These are phyloP conservation scores for Leccinum subrobustum DNA, from an alignment of 1,284 basidiomycete genomes.

Conservation along the genomic window DNA sequence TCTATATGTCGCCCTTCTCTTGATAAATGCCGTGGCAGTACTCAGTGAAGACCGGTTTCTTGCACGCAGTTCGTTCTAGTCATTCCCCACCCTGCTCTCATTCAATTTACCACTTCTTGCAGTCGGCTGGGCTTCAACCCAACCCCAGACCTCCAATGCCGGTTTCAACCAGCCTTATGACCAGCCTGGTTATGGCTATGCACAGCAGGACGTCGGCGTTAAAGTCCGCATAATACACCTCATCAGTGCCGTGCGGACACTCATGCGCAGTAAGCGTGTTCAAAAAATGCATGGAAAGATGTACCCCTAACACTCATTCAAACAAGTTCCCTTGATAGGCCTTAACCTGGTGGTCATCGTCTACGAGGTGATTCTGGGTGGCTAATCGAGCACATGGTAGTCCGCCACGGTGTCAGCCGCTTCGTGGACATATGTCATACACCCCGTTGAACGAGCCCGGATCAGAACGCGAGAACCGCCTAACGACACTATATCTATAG, in stretches of 20 bases:
- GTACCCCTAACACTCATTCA: constrained; percentile 15
- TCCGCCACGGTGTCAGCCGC: constrained; percentile 9
- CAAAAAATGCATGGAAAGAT: constrained; percentile 8
- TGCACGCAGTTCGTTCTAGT: constrained; percentile 71
- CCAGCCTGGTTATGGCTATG: constrained; percentile 53
- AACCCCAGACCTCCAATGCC: constrained; percentile 51
- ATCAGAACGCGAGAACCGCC: constrained; percentile 7
- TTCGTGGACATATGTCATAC: constrained; percentile 9
- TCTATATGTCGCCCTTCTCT: constrained; percentile 73
- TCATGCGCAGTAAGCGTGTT: constrained; percentile 81
- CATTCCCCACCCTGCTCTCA: constrained; percentile 4
- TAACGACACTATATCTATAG: constrained; percentile 11
- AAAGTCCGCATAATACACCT: constrained; percentile 89
- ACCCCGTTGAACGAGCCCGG: constrained; percentile 5
- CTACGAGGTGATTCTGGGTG: constrained; percentile 75
- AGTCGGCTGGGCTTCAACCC: constrained; percentile 93
- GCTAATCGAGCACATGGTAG: constrained; percentile 25
- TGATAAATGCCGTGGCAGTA: constrained; percentile 93
- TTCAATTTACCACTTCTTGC: constrained; percentile 15
- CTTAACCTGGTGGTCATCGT: constrained; percentile 81
- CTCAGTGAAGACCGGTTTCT: constrained; percentile 95
- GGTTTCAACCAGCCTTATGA: constrained; percentile 69
- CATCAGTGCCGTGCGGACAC: constrained; percentile 89
- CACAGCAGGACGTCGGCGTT: constrained; percentile 63
- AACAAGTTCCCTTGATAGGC: constrained; percentile 81